A percentile compares a stretch with the other conserved stretches of the same genome.
Evolutionary conservation across 495 filamentous ascomycete species (phyloP).

Genomic region (Coniosporium apollinis): DNA sequence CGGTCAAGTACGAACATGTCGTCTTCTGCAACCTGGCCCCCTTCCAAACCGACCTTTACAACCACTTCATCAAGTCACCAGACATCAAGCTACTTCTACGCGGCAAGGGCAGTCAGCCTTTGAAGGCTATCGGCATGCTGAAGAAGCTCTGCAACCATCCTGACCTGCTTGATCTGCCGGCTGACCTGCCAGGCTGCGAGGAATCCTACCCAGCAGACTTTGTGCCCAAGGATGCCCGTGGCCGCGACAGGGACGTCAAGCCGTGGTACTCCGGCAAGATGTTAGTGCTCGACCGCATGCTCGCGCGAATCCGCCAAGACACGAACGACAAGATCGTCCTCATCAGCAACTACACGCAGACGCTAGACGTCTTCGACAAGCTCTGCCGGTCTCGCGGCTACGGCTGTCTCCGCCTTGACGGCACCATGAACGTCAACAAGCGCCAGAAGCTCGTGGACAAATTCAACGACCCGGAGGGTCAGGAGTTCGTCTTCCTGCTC

Average conservation of each 20-base stretch:
- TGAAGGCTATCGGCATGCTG: constrained; percentile 89
- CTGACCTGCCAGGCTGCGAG: constrained; percentile 80
- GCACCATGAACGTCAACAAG: constrained; percentile 94
- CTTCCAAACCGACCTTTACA: constrained; percentile 88
- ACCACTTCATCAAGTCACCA: constrained; percentile 89
- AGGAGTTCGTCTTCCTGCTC: constrained; percentile 90
- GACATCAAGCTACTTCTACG: constrained; percentile 84
- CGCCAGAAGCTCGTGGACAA: constrained; percentile 93
- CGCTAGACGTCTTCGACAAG: constrained; percentile 83
- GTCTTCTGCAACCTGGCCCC: constrained; percentile 96
- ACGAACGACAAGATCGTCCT: constrained; percentile 99
- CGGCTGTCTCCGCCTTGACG: constrained; percentile 77
- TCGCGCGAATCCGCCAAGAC: constrained; percentile 86
- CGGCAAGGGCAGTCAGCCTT: constrained; percentile 88
- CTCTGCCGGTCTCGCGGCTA: constrained; percentile 77
- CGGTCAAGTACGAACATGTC: constrained; percentile 97
- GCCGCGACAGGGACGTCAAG: constrained; percentile 82
- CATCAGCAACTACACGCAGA: constrained; percentile 96
- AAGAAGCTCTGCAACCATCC: constrained; percentile 99
- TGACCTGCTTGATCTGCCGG: constrained; percentile 70
- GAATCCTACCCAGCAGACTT: constrained; percentile 73
- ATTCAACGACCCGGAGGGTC: constrained; percentile 88
- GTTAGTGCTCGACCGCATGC: constrained; percentile 91
- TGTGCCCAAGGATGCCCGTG: constrained; percentile 68
- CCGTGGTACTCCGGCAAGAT: constrained; percentile 98